Percentiles rank a stretch among this genome's conserved stretches.
phyloP scores from a whole-genome alignment of 2,329 filamentous ascomycete genomes.

The Incumbomyces delicatus region DNA sequence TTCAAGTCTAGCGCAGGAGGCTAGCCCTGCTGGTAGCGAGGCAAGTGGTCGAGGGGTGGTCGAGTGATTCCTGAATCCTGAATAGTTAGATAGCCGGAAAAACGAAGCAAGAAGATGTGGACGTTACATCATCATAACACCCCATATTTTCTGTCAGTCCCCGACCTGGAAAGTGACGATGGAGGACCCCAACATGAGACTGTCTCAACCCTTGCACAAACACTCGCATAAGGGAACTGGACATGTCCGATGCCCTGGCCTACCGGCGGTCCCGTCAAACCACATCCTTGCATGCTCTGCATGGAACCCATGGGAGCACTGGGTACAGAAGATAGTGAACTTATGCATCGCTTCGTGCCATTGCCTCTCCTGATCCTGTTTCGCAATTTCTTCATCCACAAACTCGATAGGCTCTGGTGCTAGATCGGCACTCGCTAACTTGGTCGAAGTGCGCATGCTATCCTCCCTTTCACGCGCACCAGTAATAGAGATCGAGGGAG shows the following conservation, averaged over 20 bases:
- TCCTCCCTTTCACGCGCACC: not conserved
- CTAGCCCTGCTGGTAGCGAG: too few relatives aligned
- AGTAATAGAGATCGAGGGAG: slow-evolving; percentile 7
- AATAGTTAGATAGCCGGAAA: too few relatives aligned
- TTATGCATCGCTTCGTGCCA: slow-evolving; percentile 40
- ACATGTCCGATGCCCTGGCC: slow-evolving; percentile 38
- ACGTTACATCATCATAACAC: too few relatives aligned
- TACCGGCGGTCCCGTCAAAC: slow-evolving; percentile 34
- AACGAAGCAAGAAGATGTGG: too few relatives aligned
- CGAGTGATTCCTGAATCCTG: too few relatives aligned
- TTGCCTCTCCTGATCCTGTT: slow-evolving; percentile 8
- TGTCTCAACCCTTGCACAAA: slow-evolving; percentile 33
- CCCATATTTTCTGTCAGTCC: too few relatives aligned
- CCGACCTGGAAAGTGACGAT: too few relatives aligned
- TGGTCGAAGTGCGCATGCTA: slow-evolving; percentile 3
- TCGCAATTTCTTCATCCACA: slow-evolving; percentile 1
- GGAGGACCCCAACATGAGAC: not conserved
- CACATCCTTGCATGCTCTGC: slow-evolving; percentile 53
- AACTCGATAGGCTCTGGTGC: not conserved
- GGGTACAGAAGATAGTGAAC: slow-evolving; percentile 52
- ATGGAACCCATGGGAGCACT: slow-evolving; percentile 55
- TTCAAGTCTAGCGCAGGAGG: too few relatives aligned
- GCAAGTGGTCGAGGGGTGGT: too few relatives aligned
- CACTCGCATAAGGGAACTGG: slow-evolving; percentile 48
- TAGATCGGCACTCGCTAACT: not conserved